Percentiles rank a stretch among this genome's conserved stretches.
Conservation (phyloP, 148 eudicot species). For the Vaccinium myrtillus region DNA sequence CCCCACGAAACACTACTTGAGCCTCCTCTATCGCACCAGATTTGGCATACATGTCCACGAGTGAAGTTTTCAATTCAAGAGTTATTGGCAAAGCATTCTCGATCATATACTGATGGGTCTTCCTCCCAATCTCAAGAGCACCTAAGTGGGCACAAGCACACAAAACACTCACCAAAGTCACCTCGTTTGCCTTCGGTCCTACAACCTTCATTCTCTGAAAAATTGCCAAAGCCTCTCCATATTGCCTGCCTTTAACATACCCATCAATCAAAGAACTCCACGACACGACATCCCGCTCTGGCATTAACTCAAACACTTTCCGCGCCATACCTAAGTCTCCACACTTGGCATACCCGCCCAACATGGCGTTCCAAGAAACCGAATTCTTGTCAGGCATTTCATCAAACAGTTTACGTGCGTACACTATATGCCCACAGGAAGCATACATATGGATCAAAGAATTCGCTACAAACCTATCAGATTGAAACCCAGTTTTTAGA, state of each 20-base stretch:
- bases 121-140: constrained; percentile 69
- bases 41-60: constrained; percentile 93
- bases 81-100: constrained; percentile 55
- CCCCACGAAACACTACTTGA: constrained; percentile 53
- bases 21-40: constrained; percentile 83
- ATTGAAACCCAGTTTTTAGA: constrained; percentile 44
- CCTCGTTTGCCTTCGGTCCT: constrained; percentile 75
- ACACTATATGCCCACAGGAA: constrained; percentile 35
- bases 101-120: constrained; percentile 51
- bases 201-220: constrained; percentile 53
- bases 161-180: constrained; percentile 87
- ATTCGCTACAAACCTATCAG: constrained; percentile 60
- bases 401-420: constrained; percentile 70
- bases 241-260: constrained; percentile 65
- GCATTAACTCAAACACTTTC: constrained; percentile 60
- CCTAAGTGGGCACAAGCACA: constrained; percentile 91
- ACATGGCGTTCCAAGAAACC: constrained; percentile 80
- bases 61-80: constrained; percentile 60
- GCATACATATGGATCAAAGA: constrained; percentile 78
- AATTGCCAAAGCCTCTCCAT: constrained; percentile 55
- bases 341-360: constrained; percentile 77
- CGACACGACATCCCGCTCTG: constrained; percentile 73
- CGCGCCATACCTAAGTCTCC: constrained; percentile 52
- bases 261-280: constrained; percentile 94
- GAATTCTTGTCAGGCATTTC: constrained; percentile 56